Base-by-base conservation (phyloP, 805 yeast species). In the Wickerhamiella hasegawae region DNA sequence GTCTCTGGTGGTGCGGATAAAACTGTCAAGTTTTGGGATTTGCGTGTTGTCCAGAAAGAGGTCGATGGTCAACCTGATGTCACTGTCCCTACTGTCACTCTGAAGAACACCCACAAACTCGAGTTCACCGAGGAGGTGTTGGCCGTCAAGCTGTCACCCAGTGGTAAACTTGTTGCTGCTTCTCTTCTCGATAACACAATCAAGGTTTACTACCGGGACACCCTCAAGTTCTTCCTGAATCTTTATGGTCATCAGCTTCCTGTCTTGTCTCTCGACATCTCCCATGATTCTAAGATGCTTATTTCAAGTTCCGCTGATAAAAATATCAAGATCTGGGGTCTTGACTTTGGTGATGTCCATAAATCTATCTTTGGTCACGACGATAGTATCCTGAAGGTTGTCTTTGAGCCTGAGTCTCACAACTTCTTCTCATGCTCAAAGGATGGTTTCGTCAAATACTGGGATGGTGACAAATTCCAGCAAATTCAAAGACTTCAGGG, bases 331-430 rank as follows among this genome's bases (percentile, higher is more conserved):
- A 79, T 90, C 39, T 90, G 99, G 99, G 99, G 99, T 34, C 62
- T 90, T 39, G 98, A 90, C 55, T 90, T 90, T 58, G 99, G 99
- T 58, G 99, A 90, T 58, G 90, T 98, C 64, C 98, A 90, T 57
- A 79, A 78, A 54, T 87, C 97, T 2, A 72, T 90, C 19, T 90
- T 90, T 55, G 99, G 93, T 1, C 99, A 90, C 54, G 94, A 84
- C 51, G 99, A 90, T 55, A 77, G 94, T 3, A 81, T 90, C 40
- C 82, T 87, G 94, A 67, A 69, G 43, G 94, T 87, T 21, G 69
- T 63, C 41, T 90, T 90, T 50, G 66, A 84, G 34, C 87, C 92
- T 2, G 75, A 73, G n/a, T 66, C 80, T 11, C 94, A 87, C 53
- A 73, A 85, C 54, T 85, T 90, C 57, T 80, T 90, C 59, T 76